Conservation (phyloP, 805 yeast genomes). For the Starmerella floris region DNA sequence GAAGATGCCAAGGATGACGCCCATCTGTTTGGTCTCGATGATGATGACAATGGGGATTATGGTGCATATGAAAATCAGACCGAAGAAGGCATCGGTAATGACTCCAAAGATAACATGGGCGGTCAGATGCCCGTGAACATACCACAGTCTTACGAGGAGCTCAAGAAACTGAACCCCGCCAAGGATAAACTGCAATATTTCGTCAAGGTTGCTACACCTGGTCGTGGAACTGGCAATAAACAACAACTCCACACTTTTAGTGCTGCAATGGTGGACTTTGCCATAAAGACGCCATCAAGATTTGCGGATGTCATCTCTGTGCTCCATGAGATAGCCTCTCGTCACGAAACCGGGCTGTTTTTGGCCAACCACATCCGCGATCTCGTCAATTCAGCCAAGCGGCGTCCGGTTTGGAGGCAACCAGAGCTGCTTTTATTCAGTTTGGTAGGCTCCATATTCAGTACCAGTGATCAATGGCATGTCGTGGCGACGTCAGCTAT, state of each 20-base stretch:
- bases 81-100: slow-evolving; percentile 18
- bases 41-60: slow-evolving; percentile 30
- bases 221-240: slow-evolving; percentile 69
- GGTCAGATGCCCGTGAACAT: background rate
- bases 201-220: slow-evolving; percentile 54
- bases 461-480: slow-evolving; percentile 94
- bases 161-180: slow-evolving; percentile 6
- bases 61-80: slow-evolving; percentile 30
- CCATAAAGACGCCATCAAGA: slow-evolving; percentile 21
- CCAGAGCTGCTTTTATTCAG: slow-evolving; percentile 57
- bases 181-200: slow-evolving; percentile 36
- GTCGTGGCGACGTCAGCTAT: slow-evolving; percentile 74
- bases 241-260: slow-evolving; percentile 54
- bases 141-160: slow-evolving; percentile 9
- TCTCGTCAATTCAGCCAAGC: slow-evolving; percentile 41
- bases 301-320: slow-evolving; percentile 28
- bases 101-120: background rate
- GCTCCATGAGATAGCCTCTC: slow-evolving; percentile 44
- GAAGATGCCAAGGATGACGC: slow-evolving; percentile 31
- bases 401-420: slow-evolving; percentile 28
- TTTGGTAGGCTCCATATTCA: slow-evolving; percentile 62
- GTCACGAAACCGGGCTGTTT: slow-evolving; percentile 39
- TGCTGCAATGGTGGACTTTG: slow-evolving; percentile 48
- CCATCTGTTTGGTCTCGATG: slow-evolving; percentile 27
- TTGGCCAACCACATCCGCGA: slow-evolving; percentile 51